Evolutionary conservation across 306 rosid species (phyloP).

Genomic region (Castanea sativa): DNA sequence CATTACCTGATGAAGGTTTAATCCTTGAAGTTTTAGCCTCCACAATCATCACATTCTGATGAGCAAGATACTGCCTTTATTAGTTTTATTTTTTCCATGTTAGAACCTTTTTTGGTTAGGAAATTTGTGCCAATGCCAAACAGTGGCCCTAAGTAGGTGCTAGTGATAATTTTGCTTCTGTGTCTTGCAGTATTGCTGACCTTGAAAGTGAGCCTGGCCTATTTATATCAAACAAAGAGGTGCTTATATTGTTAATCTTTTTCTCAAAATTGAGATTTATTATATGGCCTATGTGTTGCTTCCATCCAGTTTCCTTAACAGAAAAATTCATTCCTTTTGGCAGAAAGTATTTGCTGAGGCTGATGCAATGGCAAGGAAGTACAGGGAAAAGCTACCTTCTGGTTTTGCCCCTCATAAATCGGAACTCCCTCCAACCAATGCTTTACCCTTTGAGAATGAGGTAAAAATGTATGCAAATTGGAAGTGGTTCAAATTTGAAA

Average conservation of each 20-base stretch:
- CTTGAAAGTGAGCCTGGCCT: conserved; percentile 94
- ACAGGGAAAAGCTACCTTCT: conserved; percentile 62
- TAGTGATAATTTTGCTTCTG: conserved; percentile 21
- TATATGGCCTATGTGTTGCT: conserved; percentile 6
- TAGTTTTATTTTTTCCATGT: background rate
- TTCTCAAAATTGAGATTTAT: conserved; percentile 2
- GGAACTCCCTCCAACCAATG: conserved; percentile 23
- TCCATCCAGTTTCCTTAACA: background rate
- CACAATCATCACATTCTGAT: background rate
- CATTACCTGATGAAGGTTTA: background rate
- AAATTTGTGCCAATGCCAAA: background rate
- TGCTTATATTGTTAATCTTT: conserved; percentile 5
- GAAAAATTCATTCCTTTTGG: background rate
- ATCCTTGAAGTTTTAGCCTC: background rate
- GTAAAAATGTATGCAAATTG: conserved; percentile 69
- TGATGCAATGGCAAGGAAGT: conserved; percentile 72
- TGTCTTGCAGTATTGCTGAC: conserved; percentile 73
- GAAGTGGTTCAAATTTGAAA: conserved; percentile 89
- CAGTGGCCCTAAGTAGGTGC: conserved; percentile 1
- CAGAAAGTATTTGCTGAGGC: conserved; percentile 83
- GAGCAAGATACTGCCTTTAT: background rate
- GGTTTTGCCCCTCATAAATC: conserved; percentile 17
- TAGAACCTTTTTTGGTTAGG: background rate
- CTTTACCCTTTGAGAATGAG: conserved; percentile 62
- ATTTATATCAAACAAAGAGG: conserved; percentile 78